phyloP scores from a whole-genome alignment of 345 rosid genomes.

The Durio zibethinus region DNA sequence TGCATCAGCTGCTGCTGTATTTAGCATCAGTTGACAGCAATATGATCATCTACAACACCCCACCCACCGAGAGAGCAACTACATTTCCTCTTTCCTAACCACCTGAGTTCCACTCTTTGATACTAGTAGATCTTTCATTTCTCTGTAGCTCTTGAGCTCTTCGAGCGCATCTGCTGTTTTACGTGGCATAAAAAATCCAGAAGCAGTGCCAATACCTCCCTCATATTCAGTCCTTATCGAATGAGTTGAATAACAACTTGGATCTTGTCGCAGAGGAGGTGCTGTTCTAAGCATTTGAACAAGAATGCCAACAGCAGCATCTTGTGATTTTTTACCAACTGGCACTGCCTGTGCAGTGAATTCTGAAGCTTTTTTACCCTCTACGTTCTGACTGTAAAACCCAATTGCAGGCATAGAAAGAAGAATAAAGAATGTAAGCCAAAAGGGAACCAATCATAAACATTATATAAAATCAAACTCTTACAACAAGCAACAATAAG shows the following conservation, averaged over 20 bases:
- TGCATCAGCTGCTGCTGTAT: neutral
- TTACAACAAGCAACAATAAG: neutral
- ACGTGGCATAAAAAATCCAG: conserved; percentile 65
- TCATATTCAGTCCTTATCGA: conserved; percentile 44
- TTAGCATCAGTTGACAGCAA: neutral
- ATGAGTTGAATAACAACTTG: conserved; percentile 57
- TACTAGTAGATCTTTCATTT: conserved; percentile 75
- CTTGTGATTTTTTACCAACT: conserved; percentile 62
- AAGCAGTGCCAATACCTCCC: conserved; percentile 52
- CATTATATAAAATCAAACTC: conserved; percentile 1
- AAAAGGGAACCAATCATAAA: neutral
- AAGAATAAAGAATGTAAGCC: conserved; percentile 1
- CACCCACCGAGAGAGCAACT: neutral
- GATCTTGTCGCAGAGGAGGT: conserved; percentile 70
- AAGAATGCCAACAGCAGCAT: conserved; percentile 85
- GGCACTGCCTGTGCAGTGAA: conserved; percentile 39
- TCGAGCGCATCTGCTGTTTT: conserved; percentile 75
- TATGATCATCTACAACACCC: neutral
- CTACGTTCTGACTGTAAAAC: conserved; percentile 43
- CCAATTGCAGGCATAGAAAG: neutral
- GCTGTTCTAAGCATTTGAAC: conserved; percentile 83
- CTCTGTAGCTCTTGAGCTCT: conserved; percentile 75
- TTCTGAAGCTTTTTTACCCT: conserved; percentile 42
- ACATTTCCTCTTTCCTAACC: conserved; percentile 29
- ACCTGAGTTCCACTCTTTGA: conserved; percentile 64